These are phyloP conservation scores for Hortiboletus flavorubellus DNA, from an alignment of 768 basidiomycete genomes.

Conservation along the genomic window DNA sequence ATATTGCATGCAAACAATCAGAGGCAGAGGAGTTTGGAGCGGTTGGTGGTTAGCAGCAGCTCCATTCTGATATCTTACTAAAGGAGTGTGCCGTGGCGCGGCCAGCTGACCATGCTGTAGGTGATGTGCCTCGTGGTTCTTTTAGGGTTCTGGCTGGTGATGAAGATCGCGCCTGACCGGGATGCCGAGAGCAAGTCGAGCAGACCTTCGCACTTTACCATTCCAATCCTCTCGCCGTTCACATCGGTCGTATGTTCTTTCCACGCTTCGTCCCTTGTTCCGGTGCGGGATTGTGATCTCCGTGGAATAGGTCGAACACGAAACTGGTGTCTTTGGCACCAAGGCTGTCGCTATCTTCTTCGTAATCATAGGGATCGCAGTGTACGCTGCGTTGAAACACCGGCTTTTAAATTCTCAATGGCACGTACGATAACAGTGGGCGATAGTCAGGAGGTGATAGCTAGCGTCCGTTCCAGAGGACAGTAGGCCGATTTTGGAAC, in stretches of 20 bases:
- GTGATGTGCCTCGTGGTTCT: slow-evolving; percentile 22
- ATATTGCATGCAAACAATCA: slow-evolving; percentile 43
- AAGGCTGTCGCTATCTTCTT: slow-evolving; percentile 41
- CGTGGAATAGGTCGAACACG: slow-evolving; percentile 61
- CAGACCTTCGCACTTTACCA: slow-evolving; percentile 61
- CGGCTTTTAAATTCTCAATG: slow-evolving; percentile 35
- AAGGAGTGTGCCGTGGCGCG: slow-evolving; percentile 1
- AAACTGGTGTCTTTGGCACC: slow-evolving; percentile 59
- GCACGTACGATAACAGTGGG: background rate
- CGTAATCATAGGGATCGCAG: slow-evolving; percentile 38
- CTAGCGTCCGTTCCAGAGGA: background rate
- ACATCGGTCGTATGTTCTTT: slow-evolving; percentile 57
- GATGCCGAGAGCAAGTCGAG: slow-evolving; percentile 5
- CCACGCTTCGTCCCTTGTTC: background rate
- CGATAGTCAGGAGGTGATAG: background rate
- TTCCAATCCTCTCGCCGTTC: slow-evolving; percentile 76
- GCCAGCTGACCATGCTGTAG: slow-evolving; percentile 16
- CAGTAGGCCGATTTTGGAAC: slow-evolving; percentile 6
- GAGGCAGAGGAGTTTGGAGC: slow-evolving; percentile 49
- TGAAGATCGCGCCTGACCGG: slow-evolving; percentile 13
- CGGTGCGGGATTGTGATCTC: slow-evolving; percentile 1
- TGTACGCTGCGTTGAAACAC: slow-evolving; percentile 43
- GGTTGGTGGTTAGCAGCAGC: slow-evolving; percentile 43
- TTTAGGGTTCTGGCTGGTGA: slow-evolving; percentile 23
- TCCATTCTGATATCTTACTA: background rate